Conservation (phyloP, 331 rosid genomes). For the Stylosanthes scabra region DNA sequence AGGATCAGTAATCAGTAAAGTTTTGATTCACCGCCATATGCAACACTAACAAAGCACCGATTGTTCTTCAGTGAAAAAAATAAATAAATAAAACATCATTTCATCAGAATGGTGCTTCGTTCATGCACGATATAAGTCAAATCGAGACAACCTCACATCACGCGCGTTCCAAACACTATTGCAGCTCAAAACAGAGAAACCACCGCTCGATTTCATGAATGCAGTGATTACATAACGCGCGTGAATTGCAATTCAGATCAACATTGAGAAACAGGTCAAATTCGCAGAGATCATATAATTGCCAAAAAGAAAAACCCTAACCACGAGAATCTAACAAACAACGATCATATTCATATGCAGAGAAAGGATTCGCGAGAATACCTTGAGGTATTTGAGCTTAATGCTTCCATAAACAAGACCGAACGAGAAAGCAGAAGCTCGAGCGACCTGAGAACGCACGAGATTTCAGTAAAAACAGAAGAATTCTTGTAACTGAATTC, state of each 20-base stretch:
- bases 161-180: too few species aligned
- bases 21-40: neutral
- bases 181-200: neutral
- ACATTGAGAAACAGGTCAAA: neutral
- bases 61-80: neutral
- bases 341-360: slow-evolving; percentile 3
- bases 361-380: slow-evolving; percentile 18
- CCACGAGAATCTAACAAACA: too few species aligned
- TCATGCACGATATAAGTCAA: neutral
- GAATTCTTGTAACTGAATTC: neutral
- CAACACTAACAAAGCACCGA: neutral
- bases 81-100: neutral
- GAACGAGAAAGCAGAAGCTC: slow-evolving; percentile 82
- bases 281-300: slow-evolving; percentile 7
- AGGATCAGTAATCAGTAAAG: neutral
- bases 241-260: slow-evolving; percentile 15
- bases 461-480: neutral
- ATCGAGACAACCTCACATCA: neutral
- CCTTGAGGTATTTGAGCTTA: slow-evolving; percentile 84
- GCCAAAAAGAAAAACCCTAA: neutral
- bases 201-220: neutral
- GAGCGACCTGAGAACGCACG: slow-evolving; percentile 61
- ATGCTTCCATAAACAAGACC: slow-evolving; percentile 88
- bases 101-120: neutral
- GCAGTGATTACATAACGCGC: neutral